These are phyloP conservation scores for Reutealis trisperma DNA, from an alignment of 345 rosid genomes.

Conservation along the genomic window DNA sequence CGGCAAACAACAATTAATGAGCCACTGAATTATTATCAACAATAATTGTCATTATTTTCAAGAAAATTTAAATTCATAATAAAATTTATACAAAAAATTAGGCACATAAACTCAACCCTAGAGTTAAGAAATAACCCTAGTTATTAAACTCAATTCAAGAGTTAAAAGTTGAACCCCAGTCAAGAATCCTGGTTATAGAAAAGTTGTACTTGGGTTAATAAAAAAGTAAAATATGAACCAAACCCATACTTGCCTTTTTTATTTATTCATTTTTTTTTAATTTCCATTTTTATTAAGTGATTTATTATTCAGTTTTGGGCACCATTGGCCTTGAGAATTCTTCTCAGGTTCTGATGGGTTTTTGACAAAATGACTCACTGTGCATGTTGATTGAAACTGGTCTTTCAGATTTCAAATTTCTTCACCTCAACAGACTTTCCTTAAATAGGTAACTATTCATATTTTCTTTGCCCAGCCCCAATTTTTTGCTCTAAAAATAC, in stretches of 20 bases:
- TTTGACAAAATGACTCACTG: slow-evolving; percentile 22
- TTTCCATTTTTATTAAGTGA: background rate
- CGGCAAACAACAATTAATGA: background rate
- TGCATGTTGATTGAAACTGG: slow-evolving; percentile 22
- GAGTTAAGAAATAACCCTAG: slow-evolving; percentile 13
- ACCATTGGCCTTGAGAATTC: slow-evolving; percentile 16
- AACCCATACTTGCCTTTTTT: background rate
- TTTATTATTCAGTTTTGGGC: slow-evolving; percentile 8
- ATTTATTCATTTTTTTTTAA: too few species aligned
- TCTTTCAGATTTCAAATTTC: slow-evolving; percentile 21
- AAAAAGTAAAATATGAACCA: slow-evolving; percentile 3
- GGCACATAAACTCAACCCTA: background rate
- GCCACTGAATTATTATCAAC: background rate
- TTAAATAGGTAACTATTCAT: slow-evolving; percentile 17
- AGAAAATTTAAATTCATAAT: background rate
- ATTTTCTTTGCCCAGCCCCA: background rate
- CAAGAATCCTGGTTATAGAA: slow-evolving; percentile 4
- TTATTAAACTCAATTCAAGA: slow-evolving; percentile 1
- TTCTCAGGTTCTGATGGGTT: slow-evolving; percentile 14
- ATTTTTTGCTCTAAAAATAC: background rate
- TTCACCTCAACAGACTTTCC: slow-evolving; percentile 1
- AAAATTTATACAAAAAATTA: background rate
- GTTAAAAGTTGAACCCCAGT: slow-evolving; percentile 1
- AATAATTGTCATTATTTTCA: background rate
- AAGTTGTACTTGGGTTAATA: slow-evolving; percentile 6